Base-by-base conservation (phyloP, 2,329 filamentous ascomycete genomes). In the Trichoderma guizhouense region DNA sequence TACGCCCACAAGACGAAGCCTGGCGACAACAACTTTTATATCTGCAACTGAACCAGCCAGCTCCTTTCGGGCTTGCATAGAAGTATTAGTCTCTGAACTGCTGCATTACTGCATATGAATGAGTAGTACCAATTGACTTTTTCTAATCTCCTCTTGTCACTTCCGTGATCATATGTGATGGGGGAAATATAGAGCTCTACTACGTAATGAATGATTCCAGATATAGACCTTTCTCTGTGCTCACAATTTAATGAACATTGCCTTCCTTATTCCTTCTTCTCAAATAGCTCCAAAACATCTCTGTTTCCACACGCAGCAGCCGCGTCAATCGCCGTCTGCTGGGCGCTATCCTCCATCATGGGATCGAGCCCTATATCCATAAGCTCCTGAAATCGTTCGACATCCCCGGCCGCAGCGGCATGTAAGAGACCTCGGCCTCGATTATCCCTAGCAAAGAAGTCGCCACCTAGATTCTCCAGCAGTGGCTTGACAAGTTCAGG, bases 321-420 rank as follows among this genome's bases (percentile, higher is more conserved):
- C 1, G 79, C 76, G 75, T 82, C 80, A 55, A 82, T 74, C 15
- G 79, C 71, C 15, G 78, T 81, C 73, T 77, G 75, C 39, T 78
- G 75, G 43, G 69, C 71, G 7, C 74, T 28, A 53, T 82, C 79
- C 75, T 80, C 78, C 62, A 71, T 28, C 74, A 76, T 74, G 1
- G 75, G 73, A 74, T 82, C 79, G 12, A 82, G 47, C 0, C 79
- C 79, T 55, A 73, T 60, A 7, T 71, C 74, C 72, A 79, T 69
- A 58, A 81, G 36, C 15, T 69, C 71, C 71, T 75, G 72, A 67
- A 80, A 81, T 26, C 71, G 57, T 5, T 36, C 51, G 5, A 73
- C 71, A 7, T 73, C 65, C 32, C 74, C 74, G 5, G 30, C 34
- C 14, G 75, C 77, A 14, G 77, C 79, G n/a, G 76, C 70, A 61